Conservation (phyloP, 495 filamentous ascomycete genomes). For the Aspergillus kassunensis region DNA sequence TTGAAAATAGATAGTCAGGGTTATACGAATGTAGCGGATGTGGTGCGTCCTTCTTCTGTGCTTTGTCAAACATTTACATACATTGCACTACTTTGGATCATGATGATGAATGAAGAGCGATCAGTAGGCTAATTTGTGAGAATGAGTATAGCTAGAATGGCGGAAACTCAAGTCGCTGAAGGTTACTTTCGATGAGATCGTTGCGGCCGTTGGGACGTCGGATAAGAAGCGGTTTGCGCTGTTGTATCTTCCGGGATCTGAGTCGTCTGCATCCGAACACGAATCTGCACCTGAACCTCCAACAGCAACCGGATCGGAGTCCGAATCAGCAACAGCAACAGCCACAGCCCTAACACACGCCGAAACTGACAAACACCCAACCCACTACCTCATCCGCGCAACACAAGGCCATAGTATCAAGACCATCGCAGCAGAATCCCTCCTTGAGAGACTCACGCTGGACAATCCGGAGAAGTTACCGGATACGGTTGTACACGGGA, state of each 20-base stretch:
- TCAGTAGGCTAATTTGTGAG: not conserved
- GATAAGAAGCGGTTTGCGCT: constrained; percentile 89
- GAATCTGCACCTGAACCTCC: constrained; percentile 16
- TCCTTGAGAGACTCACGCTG: constrained; percentile 62
- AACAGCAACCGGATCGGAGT: constrained; percentile 9
- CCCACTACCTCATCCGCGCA: constrained; percentile 83
- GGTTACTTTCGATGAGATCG: constrained; percentile 70
- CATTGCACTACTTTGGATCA: too few species aligned
- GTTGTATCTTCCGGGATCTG: constrained; percentile 39
- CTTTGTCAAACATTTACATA: too few species aligned
- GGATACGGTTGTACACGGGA: constrained; percentile 74
- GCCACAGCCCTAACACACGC: constrained; percentile 31
- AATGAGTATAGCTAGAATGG: constrained; percentile 57
- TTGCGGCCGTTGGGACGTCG: constrained; percentile 62
- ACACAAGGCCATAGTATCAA: constrained; percentile 79
- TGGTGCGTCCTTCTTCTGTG: constrained; percentile 67
- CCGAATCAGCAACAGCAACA: constrained; percentile 25
- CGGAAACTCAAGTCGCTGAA: constrained; percentile 63
- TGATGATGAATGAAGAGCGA: too few species aligned
- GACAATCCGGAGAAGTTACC: constrained; percentile 51
- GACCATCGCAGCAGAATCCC: constrained; percentile 59
- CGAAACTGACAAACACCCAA: constrained; percentile 42
- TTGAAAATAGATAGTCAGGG: constrained; percentile 72
- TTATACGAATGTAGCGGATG: constrained; percentile 70
- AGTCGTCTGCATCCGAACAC: not conserved